Conservation (phyloP, 495 filamentous ascomycete species). For the Penicillium macrosclerotiorum region DNA sequence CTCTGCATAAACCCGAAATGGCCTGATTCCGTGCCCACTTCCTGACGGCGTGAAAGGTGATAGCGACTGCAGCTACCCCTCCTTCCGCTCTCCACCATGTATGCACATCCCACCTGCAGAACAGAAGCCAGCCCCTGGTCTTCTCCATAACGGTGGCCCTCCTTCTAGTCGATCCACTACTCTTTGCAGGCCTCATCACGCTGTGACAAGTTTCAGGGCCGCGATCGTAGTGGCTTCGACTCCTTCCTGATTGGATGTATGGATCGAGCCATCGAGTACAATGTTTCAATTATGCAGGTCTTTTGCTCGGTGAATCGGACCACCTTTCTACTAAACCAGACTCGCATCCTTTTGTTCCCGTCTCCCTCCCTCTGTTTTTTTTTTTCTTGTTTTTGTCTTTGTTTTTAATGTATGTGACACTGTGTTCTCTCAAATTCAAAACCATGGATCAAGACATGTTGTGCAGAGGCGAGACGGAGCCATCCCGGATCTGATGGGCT, state of each 20-base stretch:
- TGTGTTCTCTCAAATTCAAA: too few species aligned
- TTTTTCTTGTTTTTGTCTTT: too few species aligned
- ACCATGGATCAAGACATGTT: too few species aligned
- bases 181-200: constrained; percentile 8
- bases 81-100: background rate
- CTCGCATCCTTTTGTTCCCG: too few species aligned
- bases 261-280: too few species aligned
- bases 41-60: background rate
- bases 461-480: too few species aligned
- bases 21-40: background rate
- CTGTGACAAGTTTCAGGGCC: constrained; percentile 12
- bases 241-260: constrained; percentile 1
- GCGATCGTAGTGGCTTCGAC: constrained; percentile 1
- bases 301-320: too few species aligned
- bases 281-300: background rate
- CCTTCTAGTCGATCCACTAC: constrained; percentile 10
- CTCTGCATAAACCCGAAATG: too few species aligned
- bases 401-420: too few species aligned
- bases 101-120: constrained; percentile 11
- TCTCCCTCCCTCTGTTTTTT: too few species aligned
- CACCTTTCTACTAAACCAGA: too few species aligned
- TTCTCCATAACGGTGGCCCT: background rate
- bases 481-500: background rate
- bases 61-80: constrained; percentile 1
- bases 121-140: constrained; percentile 5